These are phyloP conservation scores for Lactarius psammicola DNA, from an alignment of 768 basidiomycete species.

Conservation along the genomic window DNA sequence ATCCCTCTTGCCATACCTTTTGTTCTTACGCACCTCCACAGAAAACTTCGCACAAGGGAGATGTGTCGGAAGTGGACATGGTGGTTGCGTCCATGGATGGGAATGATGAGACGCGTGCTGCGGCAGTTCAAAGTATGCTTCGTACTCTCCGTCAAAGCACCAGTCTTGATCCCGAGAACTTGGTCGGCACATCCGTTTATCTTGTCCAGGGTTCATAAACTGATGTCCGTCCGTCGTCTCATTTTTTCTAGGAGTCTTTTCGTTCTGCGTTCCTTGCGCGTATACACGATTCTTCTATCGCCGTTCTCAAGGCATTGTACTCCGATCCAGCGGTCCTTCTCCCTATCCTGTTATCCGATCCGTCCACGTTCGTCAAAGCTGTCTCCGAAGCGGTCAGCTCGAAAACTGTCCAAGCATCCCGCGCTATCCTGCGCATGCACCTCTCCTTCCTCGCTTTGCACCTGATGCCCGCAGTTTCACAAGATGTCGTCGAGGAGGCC, in stretches of 20 bases:
- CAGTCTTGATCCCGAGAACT: conserved; percentile 40
- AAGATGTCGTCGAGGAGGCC: conserved; percentile 29
- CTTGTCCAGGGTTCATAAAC: neutral
- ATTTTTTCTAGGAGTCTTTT: conserved; percentile 47
- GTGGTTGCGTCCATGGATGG: conserved; percentile 58
- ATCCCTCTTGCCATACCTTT: neutral
- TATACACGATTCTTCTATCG: conserved; percentile 58
- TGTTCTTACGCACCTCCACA: conserved; percentile 4
- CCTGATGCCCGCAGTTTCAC: conserved; percentile 39
- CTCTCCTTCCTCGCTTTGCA: conserved; percentile 53
- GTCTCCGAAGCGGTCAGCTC: conserved; percentile 41
- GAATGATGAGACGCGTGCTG: conserved; percentile 56
- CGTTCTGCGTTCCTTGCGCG: conserved; percentile 66
- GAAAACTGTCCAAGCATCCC: conserved; percentile 35
- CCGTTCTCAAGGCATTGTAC: conserved; percentile 71
- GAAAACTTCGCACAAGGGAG: conserved; percentile 20
- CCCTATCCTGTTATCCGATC: conserved; percentile 44
- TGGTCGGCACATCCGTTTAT: conserved; percentile 38
- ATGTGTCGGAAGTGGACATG: conserved; percentile 34
- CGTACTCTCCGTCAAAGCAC: conserved; percentile 36
- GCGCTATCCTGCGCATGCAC: conserved; percentile 57
- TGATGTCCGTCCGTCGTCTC: conserved; percentile 4
- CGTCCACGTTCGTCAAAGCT: conserved; percentile 46
- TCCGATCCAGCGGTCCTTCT: conserved; percentile 46
- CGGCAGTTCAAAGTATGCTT: conserved; percentile 59